Evolutionary conservation across 495 filamentous ascomycete genomes (phyloP), one percentile per base, ranked within the genome.

Genomic region (Hypoxylon rickii): DNA sequence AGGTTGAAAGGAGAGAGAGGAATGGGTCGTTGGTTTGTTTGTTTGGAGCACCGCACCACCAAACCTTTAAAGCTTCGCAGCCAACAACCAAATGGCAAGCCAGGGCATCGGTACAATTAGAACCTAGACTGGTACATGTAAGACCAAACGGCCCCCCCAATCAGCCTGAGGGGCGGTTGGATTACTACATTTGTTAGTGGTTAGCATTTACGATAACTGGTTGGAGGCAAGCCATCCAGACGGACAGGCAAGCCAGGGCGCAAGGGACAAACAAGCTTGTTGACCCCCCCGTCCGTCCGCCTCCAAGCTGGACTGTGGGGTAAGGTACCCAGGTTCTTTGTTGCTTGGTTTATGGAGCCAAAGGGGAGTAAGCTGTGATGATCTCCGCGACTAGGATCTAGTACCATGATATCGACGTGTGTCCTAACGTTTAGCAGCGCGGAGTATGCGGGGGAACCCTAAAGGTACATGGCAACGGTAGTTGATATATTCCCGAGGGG

Each of bases 111-210:
- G 26, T 20, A 11, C 3, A 13, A 32, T 31, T 45, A 43, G 36
- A 26, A 13, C 10, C 36, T 34, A 42, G 8, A 15, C 26, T 29
- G 24, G 4, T 29, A 10, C 10, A 29, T 19, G 5, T n/a, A 43
- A 44, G 1, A 44, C 21, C 6, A 21, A 31, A 13, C 32, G 13
- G 3, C n/a, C 33, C n/a, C 33, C 36, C 44, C 53, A 63, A 33
- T 50, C 34, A 39, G 38, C 21, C 44, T 62, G 58, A 42, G 53
- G 48, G 59, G 59, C 47, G 43, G 21, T 52, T 49, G 45, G 53
- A 63, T 63, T 63, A 63, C 59, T 63, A 63, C 49, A 53, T 63
- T 48, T 51, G 37, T 37, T 18, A 32, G 24, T 45, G 29, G 12
- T 32, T n/a, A n/a, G n/a, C n/a, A n/a, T n/a, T n/a, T n/a, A n/a